Conservation (phyloP, 805 yeast genomes). For the Cyberlindnera xishuangbannaensis region DNA sequence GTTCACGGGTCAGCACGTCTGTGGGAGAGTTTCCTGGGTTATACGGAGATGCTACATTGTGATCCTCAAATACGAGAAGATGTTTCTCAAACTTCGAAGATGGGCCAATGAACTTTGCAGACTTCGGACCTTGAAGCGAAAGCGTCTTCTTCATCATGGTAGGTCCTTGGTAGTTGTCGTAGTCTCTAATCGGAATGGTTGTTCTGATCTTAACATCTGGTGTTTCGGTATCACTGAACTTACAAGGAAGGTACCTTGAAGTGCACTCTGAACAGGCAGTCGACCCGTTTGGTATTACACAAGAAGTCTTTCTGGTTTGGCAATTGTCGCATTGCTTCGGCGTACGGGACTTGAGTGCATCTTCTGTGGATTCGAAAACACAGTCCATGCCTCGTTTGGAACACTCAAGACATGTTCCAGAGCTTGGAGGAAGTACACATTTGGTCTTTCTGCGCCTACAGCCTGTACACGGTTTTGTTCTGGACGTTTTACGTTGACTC, state of each 20-base stretch:
- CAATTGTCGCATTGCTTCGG: conserved; percentile 19
- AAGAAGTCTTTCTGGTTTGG: conserved; percentile 20
- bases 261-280: conserved; percentile 22
- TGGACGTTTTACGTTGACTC: conserved; percentile 13
- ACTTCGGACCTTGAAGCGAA: conserved; percentile 25
- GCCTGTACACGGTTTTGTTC: conserved; percentile 33
- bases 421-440: conserved; percentile 10
- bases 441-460: conserved; percentile 32
- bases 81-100: conserved; percentile 23
- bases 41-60: not conserved
- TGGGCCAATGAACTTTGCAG: conserved; percentile 24
- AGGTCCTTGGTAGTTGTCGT: conserved; percentile 24
- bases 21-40: conserved; percentile 9
- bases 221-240: conserved; percentile 12
- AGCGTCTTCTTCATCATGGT: conserved; percentile 25
- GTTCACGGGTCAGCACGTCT: conserved; percentile 12
- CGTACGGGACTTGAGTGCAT: conserved; percentile 3
- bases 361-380: conserved; percentile 8
- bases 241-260: conserved; percentile 22
- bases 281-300: conserved; percentile 17
- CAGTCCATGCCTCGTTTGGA: conserved; percentile 11
- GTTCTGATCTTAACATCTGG: conserved; percentile 17
- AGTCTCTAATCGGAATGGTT: conserved; percentile 24
- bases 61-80: conserved; percentile 13
- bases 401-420: conserved; percentile 16